Evolutionary conservation across 345 rosid species (phyloP), one percentile per base, ranked within the genome.

Genomic region (Gossypium anomalum): DNA sequence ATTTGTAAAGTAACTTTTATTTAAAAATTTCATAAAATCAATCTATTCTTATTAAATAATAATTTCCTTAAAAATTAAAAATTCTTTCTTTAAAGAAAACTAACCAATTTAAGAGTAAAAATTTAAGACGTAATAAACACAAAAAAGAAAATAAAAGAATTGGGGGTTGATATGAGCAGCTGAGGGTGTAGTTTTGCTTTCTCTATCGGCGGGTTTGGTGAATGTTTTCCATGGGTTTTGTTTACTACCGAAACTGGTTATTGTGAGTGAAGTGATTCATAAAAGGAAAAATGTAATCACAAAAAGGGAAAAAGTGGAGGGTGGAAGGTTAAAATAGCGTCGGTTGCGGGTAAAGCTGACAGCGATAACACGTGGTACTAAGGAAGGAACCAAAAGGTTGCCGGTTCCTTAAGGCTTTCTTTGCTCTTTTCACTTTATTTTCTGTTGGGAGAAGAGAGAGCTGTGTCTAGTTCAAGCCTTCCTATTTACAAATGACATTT

Each of bases 251-350:
- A 9, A 73, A 47, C 17, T 11, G 59, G 57, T 38, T 4, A 27
- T 73, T 27, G 5, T 0, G 9, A 56, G 17, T 19, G 52, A 44
- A 38, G 56, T 14, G 34, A 29, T 7, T 29, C 7, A 16, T 7
- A 3, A 4, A 48, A 48, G 1, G 16, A 0, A 48, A 48, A 48
- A 12, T 13, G 53, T 41, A 57, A 2, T 14, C 13, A 34, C 41
- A 1, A 5, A 74, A 63, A 58, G 38, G 19, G 51, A 13, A 66
- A 20, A 11, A 4, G 23, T 14, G 23, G 68, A 34, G n/a, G 77
- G 48, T 74, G 53, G 43, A 16, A 47, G 76, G 80, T 78, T 68
- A 72, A 72, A 57, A 47, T 66, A 72, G 67, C 77, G 80, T 78
- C 73, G 80, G 76, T 78, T 73, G 76, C 23, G 60, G 72, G 53